Percentiles rank a stretch among this genome's conserved stretches.
These are phyloP conservation scores for Pterulicium gracile DNA, from an alignment of 1,284 basidiomycete species.

Conservation along the genomic window DNA sequence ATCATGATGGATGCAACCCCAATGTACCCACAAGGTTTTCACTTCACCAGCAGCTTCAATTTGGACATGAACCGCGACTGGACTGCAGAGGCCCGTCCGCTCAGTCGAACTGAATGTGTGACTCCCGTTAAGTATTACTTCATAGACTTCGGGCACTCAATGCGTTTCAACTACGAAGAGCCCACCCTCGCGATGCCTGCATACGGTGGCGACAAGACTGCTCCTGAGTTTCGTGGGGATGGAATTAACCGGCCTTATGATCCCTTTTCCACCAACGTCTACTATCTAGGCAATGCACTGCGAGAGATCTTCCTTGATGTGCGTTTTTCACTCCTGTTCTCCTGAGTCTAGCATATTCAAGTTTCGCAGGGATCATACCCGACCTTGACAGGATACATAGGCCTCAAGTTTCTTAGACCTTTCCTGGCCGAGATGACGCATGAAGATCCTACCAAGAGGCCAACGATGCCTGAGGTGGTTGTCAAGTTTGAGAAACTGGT, in stretches of 20 bases:
- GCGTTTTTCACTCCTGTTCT: no score
- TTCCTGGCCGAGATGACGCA: constrained; percentile 22
- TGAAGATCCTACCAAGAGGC: constrained; percentile 19
- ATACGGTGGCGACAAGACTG: constrained; percentile 21
- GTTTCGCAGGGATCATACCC: no score
- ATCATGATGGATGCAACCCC: background rate
- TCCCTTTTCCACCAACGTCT: constrained; percentile 26
- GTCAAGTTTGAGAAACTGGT: constrained; percentile 16
- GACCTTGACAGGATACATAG: constrained; percentile 8
- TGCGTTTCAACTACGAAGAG: constrained; percentile 15
- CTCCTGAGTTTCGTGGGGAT: constrained; percentile 19
- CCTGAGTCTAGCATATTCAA: no score
- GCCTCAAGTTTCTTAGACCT: constrained; percentile 22
- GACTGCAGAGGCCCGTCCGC: background rate
- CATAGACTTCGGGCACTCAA: constrained; percentile 28
- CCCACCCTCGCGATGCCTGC: constrained; percentile 16
- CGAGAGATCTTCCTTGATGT: constrained; percentile 19
- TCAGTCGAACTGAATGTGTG: background rate
- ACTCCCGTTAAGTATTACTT: constrained; percentile 17
- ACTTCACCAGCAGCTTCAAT: background rate
- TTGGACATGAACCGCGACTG: background rate
- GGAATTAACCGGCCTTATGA: constrained; percentile 12
- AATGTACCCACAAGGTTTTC: background rate
- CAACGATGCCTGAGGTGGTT: constrained; percentile 23
- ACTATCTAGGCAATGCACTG: constrained; percentile 23